Evolutionary conservation across 805 yeast genomes (phyloP), one percentile per base, ranked within the genome.

Genomic region (Ogataea populi-albae): DNA sequence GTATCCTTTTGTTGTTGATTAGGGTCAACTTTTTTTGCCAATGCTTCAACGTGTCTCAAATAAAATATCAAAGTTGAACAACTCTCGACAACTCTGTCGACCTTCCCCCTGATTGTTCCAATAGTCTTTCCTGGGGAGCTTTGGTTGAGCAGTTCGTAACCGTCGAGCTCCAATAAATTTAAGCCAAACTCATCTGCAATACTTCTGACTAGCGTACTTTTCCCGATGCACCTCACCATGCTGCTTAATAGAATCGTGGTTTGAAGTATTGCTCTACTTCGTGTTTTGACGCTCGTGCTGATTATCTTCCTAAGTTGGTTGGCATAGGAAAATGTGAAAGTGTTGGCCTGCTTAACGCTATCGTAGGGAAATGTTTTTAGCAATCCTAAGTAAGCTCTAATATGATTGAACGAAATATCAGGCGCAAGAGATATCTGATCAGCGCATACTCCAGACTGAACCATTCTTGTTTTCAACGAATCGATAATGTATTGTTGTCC

Each of bases 71-170:
- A 42, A 6, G 74, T 64, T 12, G 58, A 26, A 31, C 75, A 65
- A 41, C 61, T 54, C 9, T 75, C 65, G 41, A 75, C 56, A 25
- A 75, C 64, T 15, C 79, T 69, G 45, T 88, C 97, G 5, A 86
- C 66, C 50, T 81, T 77, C 0, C 96, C 98, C 33, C 76, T 65
- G 9, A 91, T 65, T 1, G 75, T 61, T 0, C 96, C 98, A 15
- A 91, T 64, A 0, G 89, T 84, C 52, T 88, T 88, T 20, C 79
- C 62, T 36, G 83, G 91, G 10, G 86, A 77, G 1, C 88, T 86
- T 2, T 79, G 74, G 37, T 81, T 79, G 5, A 81, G 58, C 4
- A 81, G 57, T 22, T 78, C 86, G 44, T 75, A 70, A 18, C 87
- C 81, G 45, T 89, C 94, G 10, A 91, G 59, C 30, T 75, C 83